Percentiles rank a stretch among this genome's conserved stretches.
phyloP scores from a whole-genome alignment of 1,284 basidiomycete genomes.

The Ustilago shanxiensis region DNA sequence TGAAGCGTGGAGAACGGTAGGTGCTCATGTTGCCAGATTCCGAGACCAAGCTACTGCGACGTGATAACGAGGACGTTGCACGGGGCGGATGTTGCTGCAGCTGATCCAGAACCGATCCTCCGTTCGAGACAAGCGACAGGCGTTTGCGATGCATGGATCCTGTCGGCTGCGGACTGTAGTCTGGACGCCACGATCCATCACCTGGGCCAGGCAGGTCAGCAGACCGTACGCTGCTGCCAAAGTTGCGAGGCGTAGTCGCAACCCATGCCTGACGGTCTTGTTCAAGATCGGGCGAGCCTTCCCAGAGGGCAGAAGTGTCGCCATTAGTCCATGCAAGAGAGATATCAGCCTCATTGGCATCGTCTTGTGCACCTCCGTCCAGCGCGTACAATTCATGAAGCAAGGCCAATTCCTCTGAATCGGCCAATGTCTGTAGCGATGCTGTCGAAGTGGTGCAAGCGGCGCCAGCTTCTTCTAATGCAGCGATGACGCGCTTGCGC shows the following conservation, averaged over 20 bases:
- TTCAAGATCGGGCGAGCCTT: constrained; percentile 27
- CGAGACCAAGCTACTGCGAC: constrained; percentile 43
- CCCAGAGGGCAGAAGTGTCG: constrained; percentile 29
- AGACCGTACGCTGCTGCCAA: constrained; percentile 39
- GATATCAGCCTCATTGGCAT: constrained; percentile 24
- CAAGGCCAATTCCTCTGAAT: constrained; percentile 53
- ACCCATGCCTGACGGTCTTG: constrained; percentile 33
- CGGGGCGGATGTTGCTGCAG: constrained; percentile 27
- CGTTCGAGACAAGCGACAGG: constrained; percentile 54
- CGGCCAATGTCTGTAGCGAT: constrained; percentile 37
- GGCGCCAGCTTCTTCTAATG: constrained; percentile 43
- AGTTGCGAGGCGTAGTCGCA: constrained; percentile 48
- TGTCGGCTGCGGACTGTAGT: constrained; percentile 18
- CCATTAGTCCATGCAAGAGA: constrained; percentile 28
- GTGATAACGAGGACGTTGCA: constrained; percentile 35
- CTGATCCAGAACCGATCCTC: constrained; percentile 33
- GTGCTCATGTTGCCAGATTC: constrained; percentile 27
- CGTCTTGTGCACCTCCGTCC: constrained; percentile 24
- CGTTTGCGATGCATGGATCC: constrained; percentile 34
- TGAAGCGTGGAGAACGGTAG: constrained; percentile 47
- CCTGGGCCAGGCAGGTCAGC: constrained; percentile 8
- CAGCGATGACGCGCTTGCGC: constrained; percentile 38
- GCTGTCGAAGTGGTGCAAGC: constrained; percentile 27
- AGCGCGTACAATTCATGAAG: constrained; percentile 60
- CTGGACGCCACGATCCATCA: constrained; percentile 12